A percentile compares a stretch with the other conserved stretches of the same genome.
phyloP scores from a whole-genome alignment of 768 basidiomycete genomes.

The Tulasnella calospora region DNA sequence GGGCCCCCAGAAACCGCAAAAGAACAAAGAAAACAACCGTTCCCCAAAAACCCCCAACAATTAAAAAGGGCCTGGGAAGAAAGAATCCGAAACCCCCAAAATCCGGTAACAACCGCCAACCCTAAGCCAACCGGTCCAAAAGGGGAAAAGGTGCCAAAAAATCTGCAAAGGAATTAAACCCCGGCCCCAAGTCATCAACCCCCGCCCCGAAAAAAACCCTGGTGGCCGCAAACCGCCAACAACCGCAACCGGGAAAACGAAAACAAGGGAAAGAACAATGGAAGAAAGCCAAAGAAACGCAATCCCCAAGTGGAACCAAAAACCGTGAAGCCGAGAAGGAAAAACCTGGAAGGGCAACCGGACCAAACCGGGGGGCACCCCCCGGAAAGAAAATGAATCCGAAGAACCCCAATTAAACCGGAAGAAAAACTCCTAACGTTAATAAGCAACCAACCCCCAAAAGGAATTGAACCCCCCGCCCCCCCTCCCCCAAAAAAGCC shows the following conservation, averaged over 20 bases:
- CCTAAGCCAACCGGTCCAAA: not conserved
- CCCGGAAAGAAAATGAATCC: not conserved
- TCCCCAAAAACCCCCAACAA: not conserved
- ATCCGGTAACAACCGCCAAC: not conserved
- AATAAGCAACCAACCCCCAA: not conserved
- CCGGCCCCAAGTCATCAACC: too few species aligned
- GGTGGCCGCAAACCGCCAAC: too few species aligned
- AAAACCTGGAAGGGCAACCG: not conserved
- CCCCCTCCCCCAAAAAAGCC: not conserved
- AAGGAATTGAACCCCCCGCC: slow-evolving; percentile 4
- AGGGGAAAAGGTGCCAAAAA: not conserved
- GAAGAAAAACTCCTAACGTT: not conserved
- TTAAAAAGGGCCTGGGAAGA: not conserved
- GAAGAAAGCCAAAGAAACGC: not conserved
- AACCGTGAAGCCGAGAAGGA: not conserved
- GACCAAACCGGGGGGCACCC: not conserved
- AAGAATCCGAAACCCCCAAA: not conserved
- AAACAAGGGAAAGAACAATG: too few species aligned
- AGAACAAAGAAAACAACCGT: not conserved
- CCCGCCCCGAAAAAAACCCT: too few species aligned
- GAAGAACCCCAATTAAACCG: not conserved
- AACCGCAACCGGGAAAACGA: too few species aligned
- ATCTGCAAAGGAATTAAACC: slow-evolving; percentile 14
- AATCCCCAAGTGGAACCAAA: not conserved
- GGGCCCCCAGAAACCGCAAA: not conserved